Percentiles rank a stretch among this genome's conserved stretches.
phyloP scores from a whole-genome alignment of 2,329 filamentous ascomycete genomes.

The Microdochium bolleyi region DNA sequence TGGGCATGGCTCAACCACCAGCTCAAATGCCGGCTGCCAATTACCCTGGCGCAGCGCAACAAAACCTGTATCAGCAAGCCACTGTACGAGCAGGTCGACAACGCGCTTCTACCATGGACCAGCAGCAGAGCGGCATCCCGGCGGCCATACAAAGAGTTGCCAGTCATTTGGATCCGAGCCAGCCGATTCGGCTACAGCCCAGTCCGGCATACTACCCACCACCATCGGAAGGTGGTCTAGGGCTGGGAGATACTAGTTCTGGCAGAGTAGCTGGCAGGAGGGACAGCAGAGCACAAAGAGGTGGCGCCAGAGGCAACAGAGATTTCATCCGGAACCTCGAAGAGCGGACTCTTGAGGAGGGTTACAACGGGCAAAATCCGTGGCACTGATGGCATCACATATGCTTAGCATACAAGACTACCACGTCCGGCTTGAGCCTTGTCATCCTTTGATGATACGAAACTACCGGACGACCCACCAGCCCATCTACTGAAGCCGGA shows the following conservation, averaged over 20 bases:
- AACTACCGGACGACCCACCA: no score
- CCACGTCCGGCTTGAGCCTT: no score
- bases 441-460: no score
- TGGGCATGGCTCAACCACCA: conserved; percentile 62
- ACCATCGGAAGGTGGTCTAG: conserved; percentile 67
- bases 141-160: conserved; percentile 89
- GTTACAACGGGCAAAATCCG: conserved; percentile 63
- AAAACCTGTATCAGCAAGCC: conserved; percentile 65
- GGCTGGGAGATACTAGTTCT: conserved; percentile 50
- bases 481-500: no score
- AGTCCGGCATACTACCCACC: conserved; percentile 97
- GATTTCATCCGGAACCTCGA: conserved; percentile 95
- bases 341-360: conserved; percentile 88
- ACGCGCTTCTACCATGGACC: conserved; percentile 92
- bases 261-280: conserved; percentile 57
- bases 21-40: conserved; percentile 58
- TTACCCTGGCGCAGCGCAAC: conserved; percentile 47
- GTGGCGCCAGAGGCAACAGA: conserved; percentile 51
- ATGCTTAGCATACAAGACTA: background rate
- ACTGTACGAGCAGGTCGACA: conserved; percentile 73
- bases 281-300: conserved; percentile 62
- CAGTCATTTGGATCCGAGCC: conserved; percentile 89
- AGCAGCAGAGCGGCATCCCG: conserved; percentile 87
- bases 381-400: conserved; percentile 52
- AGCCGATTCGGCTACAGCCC: conserved; percentile 87